These are phyloP conservation scores for Leccinum imitatum DNA, from an alignment of 768 basidiomycete genomes.

Conservation along the genomic window DNA sequence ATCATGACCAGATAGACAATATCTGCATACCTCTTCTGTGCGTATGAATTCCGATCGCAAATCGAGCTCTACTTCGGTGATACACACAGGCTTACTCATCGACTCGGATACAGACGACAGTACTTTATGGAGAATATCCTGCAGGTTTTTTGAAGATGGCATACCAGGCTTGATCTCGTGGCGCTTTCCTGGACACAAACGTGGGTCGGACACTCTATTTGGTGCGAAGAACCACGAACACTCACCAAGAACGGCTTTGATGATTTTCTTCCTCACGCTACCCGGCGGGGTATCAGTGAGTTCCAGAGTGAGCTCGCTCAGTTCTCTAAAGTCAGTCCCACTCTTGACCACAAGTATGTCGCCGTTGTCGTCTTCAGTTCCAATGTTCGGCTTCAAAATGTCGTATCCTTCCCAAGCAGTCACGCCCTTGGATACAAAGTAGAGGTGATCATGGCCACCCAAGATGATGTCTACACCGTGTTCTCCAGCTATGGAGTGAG, in stretches of 20 bases:
- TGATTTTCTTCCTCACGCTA: constrained; percentile 62
- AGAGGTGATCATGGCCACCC: constrained; percentile 89
- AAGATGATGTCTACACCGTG: constrained; percentile 85
- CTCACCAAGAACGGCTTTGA: constrained; percentile 61
- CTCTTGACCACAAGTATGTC: constrained; percentile 79
- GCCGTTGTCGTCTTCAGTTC: constrained; percentile 68
- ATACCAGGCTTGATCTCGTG: constrained; percentile 61
- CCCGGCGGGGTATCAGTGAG: constrained; percentile 58
- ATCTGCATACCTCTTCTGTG: constrained; percentile 58
- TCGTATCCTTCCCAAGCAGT: constrained; percentile 68
- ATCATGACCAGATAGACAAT: background rate
- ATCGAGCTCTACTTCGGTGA: constrained; percentile 65
- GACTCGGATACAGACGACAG: constrained; percentile 68
- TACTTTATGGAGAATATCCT: constrained; percentile 59
- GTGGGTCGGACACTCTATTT: background rate
- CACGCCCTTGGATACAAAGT: constrained; percentile 68
- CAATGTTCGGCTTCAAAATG: constrained; percentile 48
- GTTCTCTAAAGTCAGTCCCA: constrained; percentile 86
- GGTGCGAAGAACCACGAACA: background rate
- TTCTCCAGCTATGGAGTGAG: constrained; percentile 39
- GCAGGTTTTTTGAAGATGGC: constrained; percentile 54
- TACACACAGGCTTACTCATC: constrained; percentile 76
- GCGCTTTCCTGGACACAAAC: constrained; percentile 52
- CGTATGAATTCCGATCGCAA: constrained; percentile 75
- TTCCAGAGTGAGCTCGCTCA: constrained; percentile 72